Conservation (phyloP, 805 yeast genomes). For the Wickerhamomyces queroliae region DNA sequence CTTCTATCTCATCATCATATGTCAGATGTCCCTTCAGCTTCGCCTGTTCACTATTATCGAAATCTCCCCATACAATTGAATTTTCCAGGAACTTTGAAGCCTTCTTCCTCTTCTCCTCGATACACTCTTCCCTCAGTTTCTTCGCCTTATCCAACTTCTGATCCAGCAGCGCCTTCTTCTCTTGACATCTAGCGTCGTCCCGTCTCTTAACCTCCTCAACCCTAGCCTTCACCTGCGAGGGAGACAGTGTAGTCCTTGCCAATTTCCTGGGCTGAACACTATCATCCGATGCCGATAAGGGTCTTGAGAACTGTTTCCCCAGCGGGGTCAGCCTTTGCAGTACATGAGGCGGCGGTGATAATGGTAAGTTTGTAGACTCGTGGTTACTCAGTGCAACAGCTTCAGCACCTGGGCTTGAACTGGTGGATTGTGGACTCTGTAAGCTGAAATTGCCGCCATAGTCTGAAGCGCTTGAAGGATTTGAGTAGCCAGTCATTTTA, state of each 20-base stretch:
- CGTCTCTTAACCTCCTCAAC: too few species aligned
- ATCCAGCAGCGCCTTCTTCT: too few species aligned
- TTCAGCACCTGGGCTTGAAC: too few species aligned
- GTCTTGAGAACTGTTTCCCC: neutral
- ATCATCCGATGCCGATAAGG: too few species aligned
- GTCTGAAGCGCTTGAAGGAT: too few species aligned
- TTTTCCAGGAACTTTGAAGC: neutral
- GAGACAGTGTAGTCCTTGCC: too few species aligned
- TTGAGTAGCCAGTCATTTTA: conserved; percentile 1
- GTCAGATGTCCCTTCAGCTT: neutral
- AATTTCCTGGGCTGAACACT: too few species aligned
- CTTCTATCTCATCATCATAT: neutral
- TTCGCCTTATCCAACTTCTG: neutral
- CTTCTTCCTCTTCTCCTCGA: neutral
- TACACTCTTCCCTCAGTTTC: neutral
- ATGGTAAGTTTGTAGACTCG: neutral
- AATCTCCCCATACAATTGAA: neutral
- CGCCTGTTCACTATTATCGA: neutral
- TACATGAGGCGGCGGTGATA: conserved; percentile 4
- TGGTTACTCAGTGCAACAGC: neutral
- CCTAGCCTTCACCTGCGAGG: too few species aligned
- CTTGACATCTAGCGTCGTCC: too few species aligned
- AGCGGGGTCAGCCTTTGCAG: conserved; percentile 3
- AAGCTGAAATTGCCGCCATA: too few species aligned
- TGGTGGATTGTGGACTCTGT: too few species aligned